A percentile compares a stretch with the other conserved stretches of the same genome.
These are phyloP conservation scores for Schwanniomyces yamadae DNA, from an alignment of 805 yeast species.

Conservation along the genomic window DNA sequence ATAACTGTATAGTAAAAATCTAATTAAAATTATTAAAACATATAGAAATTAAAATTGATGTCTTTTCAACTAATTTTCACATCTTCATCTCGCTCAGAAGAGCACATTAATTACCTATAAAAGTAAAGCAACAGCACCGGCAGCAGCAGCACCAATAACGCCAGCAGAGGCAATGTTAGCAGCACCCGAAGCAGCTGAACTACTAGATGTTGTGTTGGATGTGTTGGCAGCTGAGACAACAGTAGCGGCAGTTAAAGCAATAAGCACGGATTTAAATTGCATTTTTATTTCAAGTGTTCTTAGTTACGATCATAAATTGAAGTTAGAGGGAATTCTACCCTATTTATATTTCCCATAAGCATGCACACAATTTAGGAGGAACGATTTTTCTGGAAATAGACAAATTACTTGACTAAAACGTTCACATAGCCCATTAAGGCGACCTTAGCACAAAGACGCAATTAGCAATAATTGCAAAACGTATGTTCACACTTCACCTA, in stretches of 20 bases:
- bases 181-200: slow-evolving; percentile 41
- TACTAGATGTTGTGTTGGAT: slow-evolving; percentile 37
- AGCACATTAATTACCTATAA: slow-evolving; percentile 24
- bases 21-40: too few relatives aligned
- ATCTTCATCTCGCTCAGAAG: not conserved
- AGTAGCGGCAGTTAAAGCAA: slow-evolving; percentile 68
- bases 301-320: not conserved
- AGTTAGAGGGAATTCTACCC: slow-evolving; percentile 2
- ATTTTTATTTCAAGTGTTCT: slow-evolving; percentile 33
- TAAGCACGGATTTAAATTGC: slow-evolving; percentile 71
- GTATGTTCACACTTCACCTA: too few relatives aligned
- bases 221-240: slow-evolving; percentile 64
- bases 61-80: too few relatives aligned
- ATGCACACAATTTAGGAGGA: slow-evolving; percentile 3
- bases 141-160: slow-evolving; percentile 79
- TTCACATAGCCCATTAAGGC: too few relatives aligned
- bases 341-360: slow-evolving; percentile 7
- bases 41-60: too few relatives aligned
- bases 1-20: too few relatives aligned
- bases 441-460: too few relatives aligned
- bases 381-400: too few relatives aligned
- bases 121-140: slow-evolving; percentile 70
- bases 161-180: slow-evolving; percentile 55
- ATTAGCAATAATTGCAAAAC: too few relatives aligned
- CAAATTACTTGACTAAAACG: too few relatives aligned